These are phyloP conservation scores for Podospora bellae-mahoneyi DNA, from an alignment of 495 filamentous ascomycete species.

Conservation along the genomic window DNA sequence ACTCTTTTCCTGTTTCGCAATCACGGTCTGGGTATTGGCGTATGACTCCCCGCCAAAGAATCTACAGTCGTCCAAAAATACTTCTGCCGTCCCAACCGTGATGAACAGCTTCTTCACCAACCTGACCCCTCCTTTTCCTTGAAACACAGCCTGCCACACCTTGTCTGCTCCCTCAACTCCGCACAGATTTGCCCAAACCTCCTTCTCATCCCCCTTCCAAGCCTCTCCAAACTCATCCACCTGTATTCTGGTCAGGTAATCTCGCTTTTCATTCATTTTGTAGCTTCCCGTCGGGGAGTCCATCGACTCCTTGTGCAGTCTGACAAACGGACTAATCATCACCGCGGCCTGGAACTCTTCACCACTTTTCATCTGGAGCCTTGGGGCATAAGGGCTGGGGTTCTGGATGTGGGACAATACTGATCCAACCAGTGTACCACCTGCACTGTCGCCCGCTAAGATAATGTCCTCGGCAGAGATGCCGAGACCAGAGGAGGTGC, in stretches of 20 bases:
- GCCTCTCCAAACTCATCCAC: slow-evolving; percentile 10
- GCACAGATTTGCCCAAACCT: slow-evolving; percentile 26
- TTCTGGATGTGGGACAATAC: slow-evolving; percentile 15
- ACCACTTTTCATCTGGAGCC: not conserved
- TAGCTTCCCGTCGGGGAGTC: not conserved
- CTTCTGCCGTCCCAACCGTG: slow-evolving; percentile 21
- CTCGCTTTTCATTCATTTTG: slow-evolving; percentile 9
- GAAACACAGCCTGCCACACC: slow-evolving; percentile 19
- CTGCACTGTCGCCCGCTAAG: slow-evolving; percentile 19
- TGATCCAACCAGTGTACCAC: slow-evolving; percentile 19
- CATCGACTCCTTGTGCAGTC: not conserved
- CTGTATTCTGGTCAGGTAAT: slow-evolving; percentile 18
- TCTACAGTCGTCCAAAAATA: slow-evolving; percentile 22
- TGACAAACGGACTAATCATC: slow-evolving; percentile 20
- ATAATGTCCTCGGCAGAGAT: slow-evolving; percentile 12
- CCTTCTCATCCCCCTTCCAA: slow-evolving; percentile 10
- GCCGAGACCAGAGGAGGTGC: not conserved
- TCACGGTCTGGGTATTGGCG: slow-evolving; percentile 8
- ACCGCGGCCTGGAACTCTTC: slow-evolving; percentile 11
- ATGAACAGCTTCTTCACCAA: slow-evolving; percentile 21
- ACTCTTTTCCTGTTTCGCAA: not conserved
- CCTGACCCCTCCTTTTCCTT: not conserved
- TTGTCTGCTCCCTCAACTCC: not conserved
- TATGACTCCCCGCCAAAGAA: slow-evolving; percentile 8
- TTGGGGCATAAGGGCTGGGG: slow-evolving; percentile 8